A percentile compares a stretch with the other conserved stretches of the same genome.
Conservation (phyloP, 2,329 filamentous ascomycete species). For the Coniochaeta sp. region DNA sequence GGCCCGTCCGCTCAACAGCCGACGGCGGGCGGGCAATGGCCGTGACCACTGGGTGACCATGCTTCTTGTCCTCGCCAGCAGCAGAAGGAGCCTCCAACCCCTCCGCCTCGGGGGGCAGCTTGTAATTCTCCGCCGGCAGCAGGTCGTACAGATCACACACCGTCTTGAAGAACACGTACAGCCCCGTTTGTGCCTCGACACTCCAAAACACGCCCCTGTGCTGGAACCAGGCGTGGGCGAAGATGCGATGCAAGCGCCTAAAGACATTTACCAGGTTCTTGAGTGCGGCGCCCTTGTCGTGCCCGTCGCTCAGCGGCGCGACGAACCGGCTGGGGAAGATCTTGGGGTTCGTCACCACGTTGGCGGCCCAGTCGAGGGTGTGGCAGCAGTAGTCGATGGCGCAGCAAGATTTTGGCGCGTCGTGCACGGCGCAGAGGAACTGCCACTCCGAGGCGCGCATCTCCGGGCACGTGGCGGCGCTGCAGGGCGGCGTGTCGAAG, state of each 20-base stretch:
- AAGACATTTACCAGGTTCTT: constrained; percentile 95
- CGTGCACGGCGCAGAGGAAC: constrained; percentile 95
- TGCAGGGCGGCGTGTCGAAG: constrained; percentile 84
- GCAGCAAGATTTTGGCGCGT: constrained; percentile 92
- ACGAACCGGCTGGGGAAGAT: constrained; percentile 84
- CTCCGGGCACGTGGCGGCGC: constrained; percentile 82
- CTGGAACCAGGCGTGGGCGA: constrained; percentile 98
- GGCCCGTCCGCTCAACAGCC: background rate
- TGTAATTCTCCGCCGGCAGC: constrained; percentile 91
- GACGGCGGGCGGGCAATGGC: constrained; percentile 1
- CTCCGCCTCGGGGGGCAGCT: constrained; percentile 87
- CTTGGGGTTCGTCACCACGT: constrained; percentile 88
- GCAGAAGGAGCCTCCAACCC: constrained; percentile 50
- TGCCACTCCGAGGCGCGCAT: constrained; percentile 99
- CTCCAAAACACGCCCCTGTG: constrained; percentile 94
- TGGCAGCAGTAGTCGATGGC: constrained; percentile 99
- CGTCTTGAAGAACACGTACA: constrained; percentile 96
- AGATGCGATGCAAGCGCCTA: constrained; percentile 87
- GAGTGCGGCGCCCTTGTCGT: constrained; percentile 57
- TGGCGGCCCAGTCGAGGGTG: constrained; percentile 95
- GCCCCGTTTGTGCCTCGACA: constrained; percentile 80
- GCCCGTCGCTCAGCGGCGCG: constrained; percentile 40
- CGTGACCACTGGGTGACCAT: constrained; percentile 4
- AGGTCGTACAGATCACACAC: constrained; percentile 90
- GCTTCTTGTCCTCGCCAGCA: constrained; percentile 4